Conservation (phyloP, 1,139 yeast genomes). For the Yamadazyma jaroonii region DNA sequence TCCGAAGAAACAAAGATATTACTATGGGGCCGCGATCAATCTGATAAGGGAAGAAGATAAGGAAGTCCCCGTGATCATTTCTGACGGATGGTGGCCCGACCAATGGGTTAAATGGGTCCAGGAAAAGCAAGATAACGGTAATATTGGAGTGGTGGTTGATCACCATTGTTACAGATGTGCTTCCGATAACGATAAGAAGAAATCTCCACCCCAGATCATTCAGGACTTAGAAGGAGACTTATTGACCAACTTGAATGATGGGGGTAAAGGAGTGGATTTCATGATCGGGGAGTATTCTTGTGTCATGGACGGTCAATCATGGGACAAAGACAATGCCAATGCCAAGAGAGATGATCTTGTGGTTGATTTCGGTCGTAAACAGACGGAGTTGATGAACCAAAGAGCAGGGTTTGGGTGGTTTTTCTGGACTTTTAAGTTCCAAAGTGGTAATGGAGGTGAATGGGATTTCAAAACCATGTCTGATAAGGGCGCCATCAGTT, state of each 20-base stretch:
- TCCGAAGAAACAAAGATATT: slow-evolving; percentile 50
- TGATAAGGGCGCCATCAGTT: slow-evolving; percentile 55
- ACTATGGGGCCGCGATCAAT: slow-evolving; percentile 66
- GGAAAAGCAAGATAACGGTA: slow-evolving; percentile 30
- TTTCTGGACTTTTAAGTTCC: slow-evolving; percentile 91
- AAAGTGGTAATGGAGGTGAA: slow-evolving; percentile 90
- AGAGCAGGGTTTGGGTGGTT: slow-evolving; percentile 68
- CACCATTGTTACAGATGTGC: slow-evolving; percentile 86
- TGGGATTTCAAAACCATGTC: slow-evolving; percentile 90
- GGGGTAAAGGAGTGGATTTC: slow-evolving; percentile 58
- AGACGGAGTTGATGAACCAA: slow-evolving; percentile 41
- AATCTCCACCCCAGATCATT: slow-evolving; percentile 63
- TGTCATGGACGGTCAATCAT: slow-evolving; percentile 72
- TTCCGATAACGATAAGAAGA: slow-evolving; percentile 66
- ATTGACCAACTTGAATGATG: slow-evolving; percentile 47
- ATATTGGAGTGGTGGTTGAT: slow-evolving; percentile 71
- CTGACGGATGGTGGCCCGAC: slow-evolving; percentile 93
- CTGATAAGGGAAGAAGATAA: slow-evolving; percentile 57
- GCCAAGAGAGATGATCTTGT: slow-evolving; percentile 35
- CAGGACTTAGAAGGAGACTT: slow-evolving; percentile 53
- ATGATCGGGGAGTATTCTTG: slow-evolving; percentile 90
- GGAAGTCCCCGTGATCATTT: slow-evolving; percentile 68
- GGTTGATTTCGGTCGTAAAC: slow-evolving; percentile 38
- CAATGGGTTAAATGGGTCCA: slow-evolving; percentile 75
- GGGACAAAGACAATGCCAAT: slow-evolving; percentile 58